phyloP scores from a whole-genome alignment of 805 yeast species.

The Myxozyma neotropica region DNA sequence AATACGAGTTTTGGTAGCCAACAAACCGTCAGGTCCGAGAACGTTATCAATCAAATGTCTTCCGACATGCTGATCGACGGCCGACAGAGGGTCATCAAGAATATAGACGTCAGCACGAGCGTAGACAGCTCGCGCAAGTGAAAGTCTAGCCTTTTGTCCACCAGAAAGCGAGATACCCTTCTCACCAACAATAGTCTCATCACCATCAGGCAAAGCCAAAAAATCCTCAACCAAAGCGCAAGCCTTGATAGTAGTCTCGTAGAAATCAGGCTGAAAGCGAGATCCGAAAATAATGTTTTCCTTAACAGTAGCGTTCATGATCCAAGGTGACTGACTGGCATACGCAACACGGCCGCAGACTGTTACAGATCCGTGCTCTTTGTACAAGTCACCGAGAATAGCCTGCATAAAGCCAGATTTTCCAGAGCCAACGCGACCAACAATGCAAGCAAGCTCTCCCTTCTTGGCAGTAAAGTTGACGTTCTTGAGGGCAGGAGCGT shows the following conservation, averaged over 20 bases:
- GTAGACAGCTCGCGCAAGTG: conserved; percentile 94
- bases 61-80: conserved; percentile 97
- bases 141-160: conserved; percentile 95
- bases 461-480: conserved; percentile 66
- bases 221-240: conserved; percentile 86
- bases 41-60: conserved; percentile 81
- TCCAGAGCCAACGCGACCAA: conserved; percentile 90
- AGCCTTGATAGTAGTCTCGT: conserved; percentile 76
- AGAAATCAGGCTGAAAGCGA: conserved; percentile 76
- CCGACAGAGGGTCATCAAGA: conserved; percentile 90
- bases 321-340: conserved; percentile 95
- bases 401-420: conserved; percentile 82
- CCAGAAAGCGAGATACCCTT: conserved; percentile 96
- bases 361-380: conserved; percentile 69
- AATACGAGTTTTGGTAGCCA: conserved; percentile 71
- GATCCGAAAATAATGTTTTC: conserved; percentile 92
- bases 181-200: conserved; percentile 91
- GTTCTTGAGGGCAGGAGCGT: conserved; percentile 66
- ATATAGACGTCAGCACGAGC: conserved; percentile 89
- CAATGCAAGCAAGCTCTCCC: conserved; percentile 80
- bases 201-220: conserved; percentile 81
- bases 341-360: conserved; percentile 82
- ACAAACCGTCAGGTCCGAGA: conserved; percentile 76
- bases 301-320: conserved; percentile 88
- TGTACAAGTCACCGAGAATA: conserved; percentile 78